These are phyloP conservation scores for Stylosanthes scabra DNA, from an alignment of 331 rosid genomes.

Conservation along the genomic window DNA sequence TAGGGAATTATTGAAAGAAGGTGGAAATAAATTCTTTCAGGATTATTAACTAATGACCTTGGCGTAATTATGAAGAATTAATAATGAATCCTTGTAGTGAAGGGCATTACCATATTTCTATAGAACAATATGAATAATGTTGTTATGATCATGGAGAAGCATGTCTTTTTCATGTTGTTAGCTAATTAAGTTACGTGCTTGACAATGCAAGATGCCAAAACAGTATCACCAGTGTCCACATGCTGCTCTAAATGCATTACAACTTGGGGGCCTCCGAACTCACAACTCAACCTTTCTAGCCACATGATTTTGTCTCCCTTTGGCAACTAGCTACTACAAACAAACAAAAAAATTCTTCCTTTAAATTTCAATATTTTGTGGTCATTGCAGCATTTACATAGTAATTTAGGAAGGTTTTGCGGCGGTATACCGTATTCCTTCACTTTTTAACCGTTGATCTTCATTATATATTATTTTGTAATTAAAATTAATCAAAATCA, in stretches of 20 bases:
- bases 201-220: slow-evolving; percentile 42
- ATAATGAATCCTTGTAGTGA: neutral
- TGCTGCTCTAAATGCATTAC: slow-evolving; percentile 37
- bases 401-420: no score
- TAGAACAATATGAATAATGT: neutral
- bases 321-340: slow-evolving; percentile 22
- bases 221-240: slow-evolving; percentile 37
- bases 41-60: no score
- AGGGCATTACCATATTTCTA: neutral
- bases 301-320: slow-evolving; percentile 58
- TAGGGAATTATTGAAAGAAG: no score
- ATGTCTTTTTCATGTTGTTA: slow-evolving; percentile 13
- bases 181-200: slow-evolving; percentile 2
- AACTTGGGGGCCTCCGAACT: slow-evolving; percentile 7
- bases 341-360: no score
- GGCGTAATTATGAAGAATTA: no score
- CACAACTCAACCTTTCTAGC: slow-evolving; percentile 40
- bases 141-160: neutral
- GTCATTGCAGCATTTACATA: no score
- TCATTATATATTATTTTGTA: no score
- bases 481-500: no score
- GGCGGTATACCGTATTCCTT: no score
- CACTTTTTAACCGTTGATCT: no score
- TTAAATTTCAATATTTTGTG: no score
- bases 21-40: no score